A percentile compares a stretch with the other conserved stretches of the same genome.
These are phyloP conservation scores for Sclerotinia trifoliorum DNA, from an alignment of 2,329 filamentous ascomycete species.

Conservation along the genomic window DNA sequence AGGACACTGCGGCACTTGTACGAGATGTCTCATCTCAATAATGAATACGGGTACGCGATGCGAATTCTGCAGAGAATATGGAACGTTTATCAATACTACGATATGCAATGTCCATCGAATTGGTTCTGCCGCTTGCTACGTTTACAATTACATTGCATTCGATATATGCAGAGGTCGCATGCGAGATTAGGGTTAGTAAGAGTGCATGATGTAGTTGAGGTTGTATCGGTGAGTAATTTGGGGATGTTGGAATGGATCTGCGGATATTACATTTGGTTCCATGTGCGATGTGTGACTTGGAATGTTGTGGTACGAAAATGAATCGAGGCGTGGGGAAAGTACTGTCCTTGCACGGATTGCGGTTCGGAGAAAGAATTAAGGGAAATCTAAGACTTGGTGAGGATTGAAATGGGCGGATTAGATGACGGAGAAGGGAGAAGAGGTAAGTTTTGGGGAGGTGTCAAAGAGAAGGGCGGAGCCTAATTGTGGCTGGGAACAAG, in stretches of 20 bases:
- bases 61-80: neutral
- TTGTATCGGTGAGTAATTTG: neutral
- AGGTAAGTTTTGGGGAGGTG: neutral
- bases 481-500: neutral
- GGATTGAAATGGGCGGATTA: neutral
- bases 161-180: constrained; percentile 10
- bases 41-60: neutral
- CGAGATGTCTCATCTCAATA: neutral
- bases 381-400: neutral
- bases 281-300: constrained; percentile 6
- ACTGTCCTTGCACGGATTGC: neutral
- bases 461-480: neutral
- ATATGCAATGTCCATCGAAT: neutral
- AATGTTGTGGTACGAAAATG: constrained; percentile 5
- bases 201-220: neutral
- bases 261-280: constrained; percentile 2
- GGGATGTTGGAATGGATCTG: neutral
- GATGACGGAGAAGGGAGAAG: neutral
- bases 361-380: neutral
- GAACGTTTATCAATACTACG: neutral
- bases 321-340: neutral
- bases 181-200: neutral
- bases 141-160: constrained; percentile 3
- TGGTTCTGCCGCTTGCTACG: neutral
- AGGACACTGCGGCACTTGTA: neutral